Evolutionary conservation across 1,284 basidiomycete species (phyloP).

Genomic region (Fomitopsis pinicola): DNA sequence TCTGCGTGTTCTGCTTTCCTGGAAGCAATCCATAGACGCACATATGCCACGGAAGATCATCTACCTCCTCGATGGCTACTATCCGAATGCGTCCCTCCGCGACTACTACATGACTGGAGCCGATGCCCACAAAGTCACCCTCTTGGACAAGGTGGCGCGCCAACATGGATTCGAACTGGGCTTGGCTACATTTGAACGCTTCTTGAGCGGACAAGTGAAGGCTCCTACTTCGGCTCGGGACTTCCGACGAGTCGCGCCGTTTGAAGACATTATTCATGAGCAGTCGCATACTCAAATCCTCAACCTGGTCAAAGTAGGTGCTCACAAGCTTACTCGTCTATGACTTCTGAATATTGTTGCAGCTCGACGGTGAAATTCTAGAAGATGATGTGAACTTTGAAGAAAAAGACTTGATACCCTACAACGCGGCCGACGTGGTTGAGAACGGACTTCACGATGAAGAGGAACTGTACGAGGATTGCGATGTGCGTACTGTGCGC

Average conservation of each 20-base stretch:
- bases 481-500: no score
- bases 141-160: not conserved
- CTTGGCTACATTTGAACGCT: not conserved
- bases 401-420: no score
- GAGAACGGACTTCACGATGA: not conserved
- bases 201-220: not conserved
- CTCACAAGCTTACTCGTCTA: no score
- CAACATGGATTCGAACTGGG: not conserved
- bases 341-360: no score
- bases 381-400: no score
- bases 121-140: not conserved
- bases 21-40: not conserved
- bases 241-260: no score
- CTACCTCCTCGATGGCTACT: constrained; percentile 4
- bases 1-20: not conserved
- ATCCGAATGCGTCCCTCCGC: constrained; percentile 1
- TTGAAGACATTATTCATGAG: no score
- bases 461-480: not conserved
- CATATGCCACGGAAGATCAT: not conserved
- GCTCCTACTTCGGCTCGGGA: not conserved
- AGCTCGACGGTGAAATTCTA: no score
- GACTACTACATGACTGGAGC: not conserved
- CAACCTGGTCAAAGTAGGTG: no score
- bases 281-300: no score
- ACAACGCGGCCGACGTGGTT: not conserved